Evolutionary conservation across 371 early-diverging fungal species (phyloP).

Genomic region (Actinomucor elegans): DNA sequence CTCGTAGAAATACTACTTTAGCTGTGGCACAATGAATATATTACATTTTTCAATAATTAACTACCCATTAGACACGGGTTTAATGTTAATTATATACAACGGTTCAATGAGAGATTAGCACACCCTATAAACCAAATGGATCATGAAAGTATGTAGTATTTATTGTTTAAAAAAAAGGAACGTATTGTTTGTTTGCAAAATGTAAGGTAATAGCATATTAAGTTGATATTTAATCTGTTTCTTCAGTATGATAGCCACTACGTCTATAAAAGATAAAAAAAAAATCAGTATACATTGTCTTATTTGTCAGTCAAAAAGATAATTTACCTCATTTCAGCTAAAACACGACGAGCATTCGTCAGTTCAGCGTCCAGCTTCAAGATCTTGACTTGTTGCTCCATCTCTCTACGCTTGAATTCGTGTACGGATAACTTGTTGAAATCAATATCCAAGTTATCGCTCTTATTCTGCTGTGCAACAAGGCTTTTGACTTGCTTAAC

Average conservation of each 20-base stretch:
- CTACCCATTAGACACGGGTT: too few relatives aligned
- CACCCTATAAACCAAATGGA: too few relatives aligned
- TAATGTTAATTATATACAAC: too few relatives aligned
- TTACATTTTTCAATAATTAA: too few relatives aligned
- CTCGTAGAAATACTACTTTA: too few relatives aligned
- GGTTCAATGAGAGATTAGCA: too few relatives aligned
- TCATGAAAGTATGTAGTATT: too few relatives aligned
- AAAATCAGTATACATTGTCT: conserved; percentile 24
- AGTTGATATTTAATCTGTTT: conserved; percentile 41
- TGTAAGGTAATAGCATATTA: too few relatives aligned
- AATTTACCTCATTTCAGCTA: conserved; percentile 91
- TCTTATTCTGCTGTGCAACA: conserved; percentile 67
- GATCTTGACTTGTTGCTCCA: conserved; percentile 97
- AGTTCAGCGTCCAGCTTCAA: conserved; percentile 93
- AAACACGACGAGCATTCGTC: conserved; percentile 77
- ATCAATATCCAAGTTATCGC: conserved; percentile 57
- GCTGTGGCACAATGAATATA: too few relatives aligned
- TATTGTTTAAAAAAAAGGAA: too few relatives aligned
- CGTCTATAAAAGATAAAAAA: conserved; percentile 25
- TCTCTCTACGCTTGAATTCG: conserved; percentile 94
- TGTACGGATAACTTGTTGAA: conserved; percentile 79
- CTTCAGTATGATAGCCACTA: conserved; percentile 53
- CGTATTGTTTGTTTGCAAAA: too few relatives aligned
- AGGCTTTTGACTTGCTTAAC: conserved; percentile 90
- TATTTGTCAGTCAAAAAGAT: too few relatives aligned